Conservation (phyloP, 75 land plant species). For the Pinus albicaulis region DNA sequence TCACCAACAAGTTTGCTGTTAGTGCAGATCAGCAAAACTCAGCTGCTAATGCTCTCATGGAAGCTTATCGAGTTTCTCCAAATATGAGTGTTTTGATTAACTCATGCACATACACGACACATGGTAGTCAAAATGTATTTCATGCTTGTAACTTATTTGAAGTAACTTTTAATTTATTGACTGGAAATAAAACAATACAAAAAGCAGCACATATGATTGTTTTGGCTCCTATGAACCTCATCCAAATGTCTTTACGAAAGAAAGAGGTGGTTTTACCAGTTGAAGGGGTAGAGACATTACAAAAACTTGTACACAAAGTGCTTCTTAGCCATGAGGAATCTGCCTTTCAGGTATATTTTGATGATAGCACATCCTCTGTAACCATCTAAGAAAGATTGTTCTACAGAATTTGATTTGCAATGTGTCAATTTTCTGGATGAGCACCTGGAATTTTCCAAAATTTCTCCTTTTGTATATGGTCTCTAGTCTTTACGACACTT, state of each 20-base stretch:
- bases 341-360: constrained; percentile 49
- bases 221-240: constrained; percentile 58
- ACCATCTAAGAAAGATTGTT: no score
- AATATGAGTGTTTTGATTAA: constrained; percentile 61
- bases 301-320: constrained; percentile 64
- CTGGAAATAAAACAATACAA: constrained; percentile 15
- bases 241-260: constrained; percentile 68
- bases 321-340: constrained; percentile 68
- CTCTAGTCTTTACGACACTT: background rate
- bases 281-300: constrained; percentile 65
- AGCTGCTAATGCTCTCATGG: constrained; percentile 59
- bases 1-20: constrained; percentile 93
- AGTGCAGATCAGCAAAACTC: constrained; percentile 87
- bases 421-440: background rate
- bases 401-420: background rate
- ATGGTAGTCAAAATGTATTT: constrained; percentile 20
- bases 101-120: constrained; percentile 71
- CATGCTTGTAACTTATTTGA: constrained; percentile 10
- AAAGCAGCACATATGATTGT: constrained; percentile 45
- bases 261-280: constrained; percentile 59
- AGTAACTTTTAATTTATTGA: constrained; percentile 5
- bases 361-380: background rate
- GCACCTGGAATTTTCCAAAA: background rate
- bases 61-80: constrained; percentile 73
- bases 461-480: background rate